Percentiles rank a stretch among this genome's conserved stretches.
Evolutionary conservation across 148 eudicot species (phyloP).

Genomic region (Amaranthus hypochondriacus): DNA sequence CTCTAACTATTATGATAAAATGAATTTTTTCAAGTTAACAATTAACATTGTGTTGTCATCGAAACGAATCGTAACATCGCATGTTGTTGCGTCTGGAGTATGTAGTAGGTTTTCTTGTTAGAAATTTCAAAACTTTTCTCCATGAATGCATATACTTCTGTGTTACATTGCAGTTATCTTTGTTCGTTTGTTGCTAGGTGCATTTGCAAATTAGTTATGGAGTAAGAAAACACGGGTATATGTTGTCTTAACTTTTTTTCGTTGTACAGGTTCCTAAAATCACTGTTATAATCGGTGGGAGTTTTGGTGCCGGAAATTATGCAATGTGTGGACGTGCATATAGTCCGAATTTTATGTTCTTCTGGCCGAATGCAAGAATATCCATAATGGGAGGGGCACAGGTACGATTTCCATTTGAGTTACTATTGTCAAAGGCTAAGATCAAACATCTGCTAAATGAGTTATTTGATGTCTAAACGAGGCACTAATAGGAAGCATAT

Average conservation of each 20-base stretch:
- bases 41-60: too few species aligned
- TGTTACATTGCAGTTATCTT: neutral
- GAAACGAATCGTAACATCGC: too few species aligned
- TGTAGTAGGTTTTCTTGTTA: neutral
- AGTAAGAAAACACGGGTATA: neutral
- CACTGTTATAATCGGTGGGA: constrained; percentile 85
- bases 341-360: constrained; percentile 91
- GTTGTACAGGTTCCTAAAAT: constrained; percentile 87
- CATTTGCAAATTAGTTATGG: neutral
- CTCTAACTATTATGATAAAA: too few species aligned
- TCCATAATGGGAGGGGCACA: constrained; percentile 98
- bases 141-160: neutral
- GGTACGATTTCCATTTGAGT: constrained; percentile 36
- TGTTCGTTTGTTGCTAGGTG: neutral
- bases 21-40: too few species aligned
- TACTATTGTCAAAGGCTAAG: neutral
- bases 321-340: constrained; percentile 99
- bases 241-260: constrained; percentile 6
- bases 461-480: neutral
- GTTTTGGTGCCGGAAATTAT: constrained; percentile 99
- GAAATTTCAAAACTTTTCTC: neutral
- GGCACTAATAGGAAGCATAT: neutral
- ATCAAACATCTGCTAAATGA: neutral
- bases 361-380: constrained; percentile 98
- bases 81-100: neutral